Evolutionary conservation across 768 basidiomycete genomes (phyloP), one percentile per base, ranked within the genome.

Genomic region (Macrolepiota dolichaula): DNA sequence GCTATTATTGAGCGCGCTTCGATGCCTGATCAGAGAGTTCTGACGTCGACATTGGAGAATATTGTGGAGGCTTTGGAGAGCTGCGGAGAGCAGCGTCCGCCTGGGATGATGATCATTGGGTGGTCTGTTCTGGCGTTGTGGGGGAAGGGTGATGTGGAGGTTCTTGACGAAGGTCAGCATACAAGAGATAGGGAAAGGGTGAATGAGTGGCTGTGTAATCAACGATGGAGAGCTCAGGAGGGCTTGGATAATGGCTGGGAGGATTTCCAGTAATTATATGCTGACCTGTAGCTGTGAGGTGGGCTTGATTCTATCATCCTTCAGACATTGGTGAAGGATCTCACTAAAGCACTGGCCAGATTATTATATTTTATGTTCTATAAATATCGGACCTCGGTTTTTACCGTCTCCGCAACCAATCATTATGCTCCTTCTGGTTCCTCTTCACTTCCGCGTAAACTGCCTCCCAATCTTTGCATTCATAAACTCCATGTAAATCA

Each of bases 1-100:
- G 94, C 95, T 7, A 87, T 98, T 65, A 86, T 99, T 55, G 97
- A 99, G 73, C 84, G 96, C 6, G 95, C 92, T n/a, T 92, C 91
- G 22, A 90, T 92, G 81, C 86, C 89, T 0, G 97, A 99, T 73
- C 97, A 98, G 73, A 78, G 97, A 13, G 85, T 91, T 2, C 79
- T 97, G 22, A 79, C 80, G 29, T 90, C 89, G 17, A 98, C 95
- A 1, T 70, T 99, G 52, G 79, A 74, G 57, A 81, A 88, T 67
- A 84, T 98, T 40, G 84, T 82, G 15, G 73, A 72, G 17, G 94
- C 90, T 1, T 70, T 98, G 71, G 87, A 88, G 59, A 84, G 81
- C 62, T 75, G 81, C 1, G 94, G 91, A 7, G 91, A 93, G 66
- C 95, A 98, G 72, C 76, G 96, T 37, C 94, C 96, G 17, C 97